Base-by-base conservation (phyloP, 192 early-diverging fungal species). In the Hyaloraphidium curvatum region DNA sequence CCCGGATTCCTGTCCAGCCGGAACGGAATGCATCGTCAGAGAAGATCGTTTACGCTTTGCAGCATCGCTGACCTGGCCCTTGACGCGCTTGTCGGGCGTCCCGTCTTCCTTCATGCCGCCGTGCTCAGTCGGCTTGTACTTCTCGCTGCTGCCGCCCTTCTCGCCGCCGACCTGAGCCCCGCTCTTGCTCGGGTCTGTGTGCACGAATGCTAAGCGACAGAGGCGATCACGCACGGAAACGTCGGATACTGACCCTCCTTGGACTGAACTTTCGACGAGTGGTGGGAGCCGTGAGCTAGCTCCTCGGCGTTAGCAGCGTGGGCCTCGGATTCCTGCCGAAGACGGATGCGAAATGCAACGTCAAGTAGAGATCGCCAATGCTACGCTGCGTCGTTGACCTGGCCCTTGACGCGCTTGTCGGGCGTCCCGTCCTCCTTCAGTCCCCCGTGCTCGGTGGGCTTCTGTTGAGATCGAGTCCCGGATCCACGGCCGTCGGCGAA, bases 71-170 rank as follows among this genome's bases (percentile, higher is more conserved):
- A 48, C 14, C 7, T 5, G 17, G 25, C 43, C 14, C 25, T 48
- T 48, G 19, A 48, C 43, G 23, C 43, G 43, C 43, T 48, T 48
- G 23, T 48, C 43, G 5, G 43, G 43, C 7, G 43, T 48, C 5
- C 43, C 43, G 23, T 48, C 43, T 25, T 48, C 43, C 43, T 48
- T 48, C 43, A 48, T 48, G 9, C 43, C 43, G n/a, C 43, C 43
- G 43, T 48, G 43, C 43, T 48, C 43, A 9, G 43, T 48, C 14
- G 43, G 43, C 23, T 48, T 48, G 43, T 48, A 19, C 43, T 48
- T 48, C 25, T 25, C 43, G 14, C 17, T 48, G 7, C 43, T 25
- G 5, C 7, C 7, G 23, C 25, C 25, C 17, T 48, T 14, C 19
- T 48, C 43, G 14, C 43, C 43, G 43, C 5, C 43, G 25, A 5